These are phyloP conservation scores for Cryptosporidium muris DNA, from an alignment of 169 alveolate genomes.

Conservation along the genomic window DNA sequence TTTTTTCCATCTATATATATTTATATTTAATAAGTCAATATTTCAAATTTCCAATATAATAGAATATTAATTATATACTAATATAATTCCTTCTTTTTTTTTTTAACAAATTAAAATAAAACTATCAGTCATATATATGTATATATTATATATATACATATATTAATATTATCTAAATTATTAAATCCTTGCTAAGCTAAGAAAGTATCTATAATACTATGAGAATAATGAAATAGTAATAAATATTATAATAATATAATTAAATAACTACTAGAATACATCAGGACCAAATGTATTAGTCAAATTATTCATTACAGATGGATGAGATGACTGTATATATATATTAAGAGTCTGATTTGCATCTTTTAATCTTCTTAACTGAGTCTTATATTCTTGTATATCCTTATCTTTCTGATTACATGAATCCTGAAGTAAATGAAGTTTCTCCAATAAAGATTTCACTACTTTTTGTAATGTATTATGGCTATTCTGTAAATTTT, in stretches of 20 bases:
- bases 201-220: background rate
- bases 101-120: too few relatives aligned
- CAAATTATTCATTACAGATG: constrained; percentile 62
- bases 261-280: constrained; percentile 8
- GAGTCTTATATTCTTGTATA: constrained; percentile 28
- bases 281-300: constrained; percentile 70
- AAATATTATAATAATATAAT: too few relatives aligned
- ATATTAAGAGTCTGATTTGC: constrained; percentile 63
- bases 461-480: constrained; percentile 60
- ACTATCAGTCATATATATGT: too few relatives aligned
- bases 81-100: too few relatives aligned
- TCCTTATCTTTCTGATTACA: constrained; percentile 51
- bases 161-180: too few relatives aligned
- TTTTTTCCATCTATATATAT: too few relatives aligned
- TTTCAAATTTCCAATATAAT: too few relatives aligned
- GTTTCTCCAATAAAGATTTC: constrained; percentile 47
- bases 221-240: background rate
- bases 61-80: too few relatives aligned
- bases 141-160: too few relatives aligned
- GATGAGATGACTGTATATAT: constrained; percentile 67
- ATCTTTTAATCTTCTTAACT: constrained; percentile 36
- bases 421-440: constrained; percentile 27
- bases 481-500: constrained; percentile 57
- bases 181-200: background rate
- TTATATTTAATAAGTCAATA: too few relatives aligned